Percentiles rank a stretch among this genome's conserved stretches.
These are phyloP conservation scores for Tremellales sp. DNA, from an alignment of 1,284 basidiomycete species.

Conservation along the genomic window DNA sequence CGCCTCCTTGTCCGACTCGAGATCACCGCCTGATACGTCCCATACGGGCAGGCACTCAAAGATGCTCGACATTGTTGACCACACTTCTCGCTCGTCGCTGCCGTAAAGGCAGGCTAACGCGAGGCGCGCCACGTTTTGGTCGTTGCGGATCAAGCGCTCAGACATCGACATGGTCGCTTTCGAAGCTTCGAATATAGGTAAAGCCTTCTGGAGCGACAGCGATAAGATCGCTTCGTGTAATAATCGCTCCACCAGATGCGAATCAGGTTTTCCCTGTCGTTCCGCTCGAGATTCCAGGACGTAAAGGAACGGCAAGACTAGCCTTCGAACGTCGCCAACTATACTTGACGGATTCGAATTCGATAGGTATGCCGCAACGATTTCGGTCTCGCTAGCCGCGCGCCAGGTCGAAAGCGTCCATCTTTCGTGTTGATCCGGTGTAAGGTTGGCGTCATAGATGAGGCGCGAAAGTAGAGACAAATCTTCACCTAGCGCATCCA, in stretches of 20 bases:
- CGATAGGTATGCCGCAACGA: constrained; percentile 69
- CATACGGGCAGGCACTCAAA: constrained; percentile 93
- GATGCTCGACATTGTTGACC: constrained; percentile 78
- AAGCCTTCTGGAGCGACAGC: constrained; percentile 62
- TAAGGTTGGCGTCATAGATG: constrained; percentile 65
- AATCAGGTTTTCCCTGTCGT: constrained; percentile 66
- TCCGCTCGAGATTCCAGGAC: constrained; percentile 81
- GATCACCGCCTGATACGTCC: constrained; percentile 60
- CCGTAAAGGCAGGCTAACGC: constrained; percentile 88
- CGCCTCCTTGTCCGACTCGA: constrained; percentile 61
- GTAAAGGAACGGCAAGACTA: constrained; percentile 85
- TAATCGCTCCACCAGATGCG: constrained; percentile 54
- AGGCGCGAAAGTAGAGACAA: constrained; percentile 76
- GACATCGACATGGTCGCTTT: constrained; percentile 72
- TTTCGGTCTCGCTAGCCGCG: constrained; percentile 59
- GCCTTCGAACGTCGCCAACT: constrained; percentile 64
- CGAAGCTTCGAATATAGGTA: constrained; percentile 77
- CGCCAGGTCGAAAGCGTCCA: constrained; percentile 75
- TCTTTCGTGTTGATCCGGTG: constrained; percentile 40
- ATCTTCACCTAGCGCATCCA: constrained; percentile 85
- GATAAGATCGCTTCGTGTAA: constrained; percentile 72
- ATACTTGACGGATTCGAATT: constrained; percentile 64
- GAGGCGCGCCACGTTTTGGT: constrained; percentile 75
- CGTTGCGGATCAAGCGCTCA: constrained; percentile 70
- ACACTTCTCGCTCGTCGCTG: constrained; percentile 63